Conservation (phyloP, 495 filamentous ascomycete genomes). For the Podospora conica region DNA sequence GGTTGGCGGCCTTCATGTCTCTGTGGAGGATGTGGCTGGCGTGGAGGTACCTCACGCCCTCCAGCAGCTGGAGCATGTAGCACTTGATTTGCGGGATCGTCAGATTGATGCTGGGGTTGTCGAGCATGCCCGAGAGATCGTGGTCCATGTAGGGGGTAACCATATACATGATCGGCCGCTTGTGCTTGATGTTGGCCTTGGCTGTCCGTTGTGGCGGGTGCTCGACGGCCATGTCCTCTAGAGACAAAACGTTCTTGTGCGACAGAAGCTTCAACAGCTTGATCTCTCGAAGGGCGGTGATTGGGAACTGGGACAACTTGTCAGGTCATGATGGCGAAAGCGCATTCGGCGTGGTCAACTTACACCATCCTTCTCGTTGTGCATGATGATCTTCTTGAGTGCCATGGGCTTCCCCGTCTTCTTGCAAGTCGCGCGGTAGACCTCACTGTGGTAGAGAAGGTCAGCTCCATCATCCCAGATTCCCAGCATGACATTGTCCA, state of each 20-base stretch:
- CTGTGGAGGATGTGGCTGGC: constrained; percentile 85
- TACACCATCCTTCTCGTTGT: constrained; percentile 77
- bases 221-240: constrained; percentile 97
- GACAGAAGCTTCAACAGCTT: constrained; percentile 92
- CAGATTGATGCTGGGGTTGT: constrained; percentile 85
- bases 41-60: constrained; percentile 85
- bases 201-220: constrained; percentile 54
- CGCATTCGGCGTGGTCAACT: constrained; percentile 21
- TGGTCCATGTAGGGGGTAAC: constrained; percentile 99
- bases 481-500: neutral
- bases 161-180: constrained; percentile 93
- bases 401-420: constrained; percentile 69
- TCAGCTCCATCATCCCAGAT: neutral
- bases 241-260: constrained; percentile 77
- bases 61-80: constrained; percentile 90
- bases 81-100: constrained; percentile 92
- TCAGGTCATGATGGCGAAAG: constrained; percentile 2
- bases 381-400: constrained; percentile 91
- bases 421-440: constrained; percentile 79
- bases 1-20: constrained; percentile 98
- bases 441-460: constrained; percentile 55
- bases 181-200: constrained; percentile 64
- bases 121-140: constrained; percentile 89
- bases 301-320: constrained; percentile 52
- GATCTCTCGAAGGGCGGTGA: constrained; percentile 79